These are phyloP conservation scores for Rhododendron vialii DNA, from an alignment of 148 eudicot species.

Conservation along the genomic window DNA sequence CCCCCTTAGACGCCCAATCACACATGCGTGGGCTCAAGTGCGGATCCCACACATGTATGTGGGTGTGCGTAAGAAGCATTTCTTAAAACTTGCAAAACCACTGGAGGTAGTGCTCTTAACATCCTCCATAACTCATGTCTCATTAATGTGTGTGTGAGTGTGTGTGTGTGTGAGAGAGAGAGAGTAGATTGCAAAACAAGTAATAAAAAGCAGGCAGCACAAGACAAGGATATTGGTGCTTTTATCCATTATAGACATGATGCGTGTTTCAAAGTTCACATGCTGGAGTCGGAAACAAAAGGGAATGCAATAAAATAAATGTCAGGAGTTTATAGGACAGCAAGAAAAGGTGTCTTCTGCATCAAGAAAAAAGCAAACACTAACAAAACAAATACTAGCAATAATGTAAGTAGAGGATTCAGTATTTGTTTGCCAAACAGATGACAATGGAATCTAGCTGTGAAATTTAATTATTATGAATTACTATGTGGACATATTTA, in stretches of 20 bases:
- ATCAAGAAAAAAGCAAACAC: slow-evolving; percentile 10
- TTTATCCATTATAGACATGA: background rate
- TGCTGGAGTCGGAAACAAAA: background rate
- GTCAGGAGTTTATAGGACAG: background rate
- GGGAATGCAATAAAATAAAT: background rate
- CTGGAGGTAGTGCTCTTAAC: background rate
- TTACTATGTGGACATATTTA: background rate
- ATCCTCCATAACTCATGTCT: background rate
- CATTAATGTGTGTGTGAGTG: background rate
- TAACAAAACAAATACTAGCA: background rate
- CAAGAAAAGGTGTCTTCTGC: background rate
- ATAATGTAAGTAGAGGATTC: background rate
- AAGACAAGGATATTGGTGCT: background rate
- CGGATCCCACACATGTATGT: background rate
- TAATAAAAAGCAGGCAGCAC: background rate
- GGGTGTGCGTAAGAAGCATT: background rate
- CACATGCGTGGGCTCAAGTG: background rate
- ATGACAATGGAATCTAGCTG: background rate
- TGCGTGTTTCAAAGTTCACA: background rate
- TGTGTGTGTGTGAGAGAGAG: background rate
- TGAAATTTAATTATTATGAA: background rate
- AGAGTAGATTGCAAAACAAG: slow-evolving; percentile 6
- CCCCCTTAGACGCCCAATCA: background rate
- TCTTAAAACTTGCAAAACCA: background rate
- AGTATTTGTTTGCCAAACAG: background rate